Conservation (phyloP, 202 grass and related monocot genomes). For the Saccharum hybrid region DNA sequence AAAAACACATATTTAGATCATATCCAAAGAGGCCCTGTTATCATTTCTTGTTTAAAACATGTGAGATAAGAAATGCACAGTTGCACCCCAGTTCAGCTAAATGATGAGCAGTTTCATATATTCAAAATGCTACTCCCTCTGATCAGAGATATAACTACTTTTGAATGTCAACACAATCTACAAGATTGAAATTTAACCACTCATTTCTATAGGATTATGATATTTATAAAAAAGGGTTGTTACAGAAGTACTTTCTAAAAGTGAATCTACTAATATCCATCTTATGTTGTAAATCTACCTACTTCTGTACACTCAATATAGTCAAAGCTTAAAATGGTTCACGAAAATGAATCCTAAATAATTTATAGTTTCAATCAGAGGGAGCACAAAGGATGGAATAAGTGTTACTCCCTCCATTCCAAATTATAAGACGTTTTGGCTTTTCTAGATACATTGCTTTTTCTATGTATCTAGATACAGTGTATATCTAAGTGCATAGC, state of each 20-base stretch:
- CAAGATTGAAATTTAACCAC: not conserved
- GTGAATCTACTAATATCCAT: not conserved
- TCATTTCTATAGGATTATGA: not conserved
- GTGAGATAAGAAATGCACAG: constrained; percentile 9
- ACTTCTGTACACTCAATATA: not conserved
- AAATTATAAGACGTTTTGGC: no score
- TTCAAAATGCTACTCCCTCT: not conserved
- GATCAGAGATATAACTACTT: constrained; percentile 5
- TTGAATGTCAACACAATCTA: not conserved
- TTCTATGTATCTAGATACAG: no score
- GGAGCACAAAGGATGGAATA: not conserved
- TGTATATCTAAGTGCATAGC: no score
- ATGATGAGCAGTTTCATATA: not conserved
- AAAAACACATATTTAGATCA: constrained; percentile 1
- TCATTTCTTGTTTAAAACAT: not conserved
- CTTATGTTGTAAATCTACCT: not conserved
- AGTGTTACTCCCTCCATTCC: no score
- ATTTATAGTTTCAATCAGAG: not conserved
- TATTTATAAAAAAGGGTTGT: not conserved
- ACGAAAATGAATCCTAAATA: not conserved
- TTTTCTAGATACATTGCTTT: no score
- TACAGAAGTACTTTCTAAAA: not conserved
- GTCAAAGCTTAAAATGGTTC: not conserved
- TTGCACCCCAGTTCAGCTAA: not conserved
- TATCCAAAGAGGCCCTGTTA: not conserved